Conservation (phyloP, 148 eudicot species). For the Mesembryanthemum crystallinum region DNA sequence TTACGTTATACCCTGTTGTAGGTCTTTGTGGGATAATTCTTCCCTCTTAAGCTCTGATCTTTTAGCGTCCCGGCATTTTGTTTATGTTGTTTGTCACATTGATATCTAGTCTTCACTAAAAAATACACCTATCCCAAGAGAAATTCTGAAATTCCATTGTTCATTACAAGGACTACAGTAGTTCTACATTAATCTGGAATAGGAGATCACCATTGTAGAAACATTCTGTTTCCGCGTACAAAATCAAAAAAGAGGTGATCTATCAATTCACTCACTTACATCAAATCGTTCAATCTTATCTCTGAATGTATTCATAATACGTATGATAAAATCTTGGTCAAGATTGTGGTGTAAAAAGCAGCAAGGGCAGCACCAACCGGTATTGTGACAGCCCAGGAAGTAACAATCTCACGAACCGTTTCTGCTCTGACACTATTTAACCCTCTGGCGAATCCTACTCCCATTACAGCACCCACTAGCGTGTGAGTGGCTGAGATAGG, state of each 20-base stretch:
- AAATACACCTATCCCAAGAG: background rate
- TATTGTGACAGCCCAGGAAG: slow-evolving; percentile 85
- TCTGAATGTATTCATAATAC: slow-evolving; percentile 38
- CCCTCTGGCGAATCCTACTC: slow-evolving; percentile 95
- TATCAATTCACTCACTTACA: slow-evolving; percentile 17
- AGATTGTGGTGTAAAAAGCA: slow-evolving; percentile 68
- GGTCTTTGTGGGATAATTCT: background rate
- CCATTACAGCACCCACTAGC: slow-evolving; percentile 96
- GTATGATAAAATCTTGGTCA: slow-evolving; percentile 59
- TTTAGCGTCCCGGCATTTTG: background rate
- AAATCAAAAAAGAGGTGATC: slow-evolving; percentile 25
- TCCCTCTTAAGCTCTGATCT: background rate
- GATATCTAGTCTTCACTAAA: background rate
- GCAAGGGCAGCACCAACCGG: slow-evolving; percentile 73
- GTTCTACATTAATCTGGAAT: background rate
- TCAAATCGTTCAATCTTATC: slow-evolving; percentile 9
- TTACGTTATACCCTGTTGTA: background rate
- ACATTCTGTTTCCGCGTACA: slow-evolving; percentile 24
- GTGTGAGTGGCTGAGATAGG: slow-evolving; percentile 97
- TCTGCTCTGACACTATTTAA: slow-evolving; percentile 84
- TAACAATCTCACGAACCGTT: slow-evolving; percentile 73
- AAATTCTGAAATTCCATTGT: background rate
- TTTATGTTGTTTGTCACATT: background rate
- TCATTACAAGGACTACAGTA: background rate
- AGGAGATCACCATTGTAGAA: slow-evolving; percentile 23